Conservation (phyloP, 2,329 filamentous ascomycete genomes). For the Beauveria rudraprayagi region DNA sequence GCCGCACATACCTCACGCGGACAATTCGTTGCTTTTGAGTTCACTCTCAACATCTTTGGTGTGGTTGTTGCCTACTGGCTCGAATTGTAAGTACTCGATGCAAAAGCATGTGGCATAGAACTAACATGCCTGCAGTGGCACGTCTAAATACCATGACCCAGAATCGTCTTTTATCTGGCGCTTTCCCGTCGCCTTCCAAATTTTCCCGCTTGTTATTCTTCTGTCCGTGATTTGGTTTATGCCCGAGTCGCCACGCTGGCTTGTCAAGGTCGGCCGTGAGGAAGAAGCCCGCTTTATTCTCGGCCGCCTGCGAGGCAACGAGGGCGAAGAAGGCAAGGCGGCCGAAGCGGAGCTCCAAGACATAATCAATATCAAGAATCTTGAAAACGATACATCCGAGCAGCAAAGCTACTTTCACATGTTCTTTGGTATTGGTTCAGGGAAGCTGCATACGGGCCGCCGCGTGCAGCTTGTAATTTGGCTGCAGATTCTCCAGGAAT, state of each 20-base stretch:
- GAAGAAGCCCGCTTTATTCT: slow-evolving; percentile 62
- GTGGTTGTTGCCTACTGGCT: slow-evolving; percentile 53
- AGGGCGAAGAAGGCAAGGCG: slow-evolving; percentile 40
- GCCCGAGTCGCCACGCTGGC: slow-evolving; percentile 61
- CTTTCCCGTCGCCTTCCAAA: slow-evolving; percentile 64
- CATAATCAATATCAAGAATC: slow-evolving; percentile 53
- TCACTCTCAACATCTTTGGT: slow-evolving; percentile 65
- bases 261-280: slow-evolving; percentile 57
- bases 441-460: slow-evolving; percentile 56
- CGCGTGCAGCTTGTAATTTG: slow-evolving; percentile 63
- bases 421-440: slow-evolving; percentile 58
- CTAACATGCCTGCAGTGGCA: slow-evolving; percentile 27
- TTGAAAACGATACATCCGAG: slow-evolving; percentile 53
- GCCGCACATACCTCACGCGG: slow-evolving; percentile 60
- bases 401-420: slow-evolving; percentile 55
- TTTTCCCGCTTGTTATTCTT: slow-evolving; percentile 52
- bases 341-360: slow-evolving; percentile 60
- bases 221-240: slow-evolving; percentile 55
- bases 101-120: background rate
- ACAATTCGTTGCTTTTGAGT: slow-evolving; percentile 63
- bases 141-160: slow-evolving; percentile 52
- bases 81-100: slow-evolving; percentile 31
- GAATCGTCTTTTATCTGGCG: slow-evolving; percentile 54
- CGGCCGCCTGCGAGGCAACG: slow-evolving; percentile 51
- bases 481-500: slow-evolving; percentile 64